Evolutionary conservation across 495 filamentous ascomycete species (phyloP), one percentile per base, ranked within the genome.

Genomic region (Apiosordaria backusii): DNA sequence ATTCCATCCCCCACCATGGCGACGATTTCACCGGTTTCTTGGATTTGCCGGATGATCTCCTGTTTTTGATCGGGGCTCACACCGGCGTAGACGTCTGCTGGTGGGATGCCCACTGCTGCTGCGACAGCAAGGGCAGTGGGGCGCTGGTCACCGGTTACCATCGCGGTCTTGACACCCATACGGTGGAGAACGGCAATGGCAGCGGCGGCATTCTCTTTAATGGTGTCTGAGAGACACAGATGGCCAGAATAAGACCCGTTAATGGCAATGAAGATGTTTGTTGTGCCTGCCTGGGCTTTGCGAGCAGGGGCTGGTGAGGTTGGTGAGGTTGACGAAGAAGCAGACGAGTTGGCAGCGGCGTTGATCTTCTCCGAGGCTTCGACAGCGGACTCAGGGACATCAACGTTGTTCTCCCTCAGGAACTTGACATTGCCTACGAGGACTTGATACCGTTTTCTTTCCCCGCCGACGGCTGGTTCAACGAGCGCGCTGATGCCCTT

Each of bases 1-100:
- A 99, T 97, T 50, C 95, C 95, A 74, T 99, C 95, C 61, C 95
- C 95, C 23, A 98, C 95, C 95, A 99, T 98, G 69, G 92, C 95
- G 23, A 99, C 91, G 61, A 88, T 81, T 55, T 89, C 84, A 66
- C 92, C 92, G 2, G 76, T 68, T 0, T 80, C 81, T 78, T 97
- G 90, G 45, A 97, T 84, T 55, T 86, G 76, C 19, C 86, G 84
- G 75, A 99, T 86, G 72, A 98, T 96, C 25, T 81, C 79, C 67
- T 92, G 92, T 68, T 99, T 99, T 69, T 95, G 88, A 53, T 90
- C 89, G 1, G 95, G 95, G 6, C 91, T 90, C 35, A 92, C 89
- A 18, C 89, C 89, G 45, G 95, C 92, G 74, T 89, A 88, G 27
- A 98, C 88, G 68, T 92, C 83, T 15, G 86, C 82, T 1, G 79